Conservation (phyloP, 108 stramenopile genomes). For the Skeletonema menzelii region DNA sequence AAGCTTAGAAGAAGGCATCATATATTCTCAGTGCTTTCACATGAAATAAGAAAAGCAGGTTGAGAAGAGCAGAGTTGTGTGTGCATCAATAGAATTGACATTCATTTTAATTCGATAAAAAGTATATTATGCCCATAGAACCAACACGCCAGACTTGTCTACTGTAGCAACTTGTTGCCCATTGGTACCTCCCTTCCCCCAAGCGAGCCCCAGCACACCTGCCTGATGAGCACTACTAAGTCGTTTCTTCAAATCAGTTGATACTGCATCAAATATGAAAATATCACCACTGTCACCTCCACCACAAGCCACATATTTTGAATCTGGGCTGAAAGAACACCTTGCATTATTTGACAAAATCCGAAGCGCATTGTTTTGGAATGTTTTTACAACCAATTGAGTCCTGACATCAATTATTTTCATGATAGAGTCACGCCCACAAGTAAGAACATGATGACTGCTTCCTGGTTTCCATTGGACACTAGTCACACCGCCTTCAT, state of each 20-base stretch:
- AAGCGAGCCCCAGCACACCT: slow-evolving; percentile 72
- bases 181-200: slow-evolving; percentile 69
- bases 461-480: slow-evolving; percentile 73
- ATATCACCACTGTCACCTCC: slow-evolving; percentile 64
- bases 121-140: slow-evolving; percentile 76
- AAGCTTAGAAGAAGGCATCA: neutral
- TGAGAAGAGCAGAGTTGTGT: neutral
- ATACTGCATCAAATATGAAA: slow-evolving; percentile 69
- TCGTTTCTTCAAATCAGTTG: slow-evolving; percentile 42
- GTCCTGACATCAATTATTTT: slow-evolving; percentile 72
- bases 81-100: neutral
- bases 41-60: neutral
- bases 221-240: slow-evolving; percentile 49
- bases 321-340: slow-evolving; percentile 72
- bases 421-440: slow-evolving; percentile 72
- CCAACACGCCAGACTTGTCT: slow-evolving; percentile 70
- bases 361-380: slow-evolving; percentile 54
- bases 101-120: neutral
- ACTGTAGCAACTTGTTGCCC: slow-evolving; percentile 82
- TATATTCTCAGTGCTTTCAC: neutral
- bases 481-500: slow-evolving; percentile 74
- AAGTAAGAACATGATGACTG: slow-evolving; percentile 62
- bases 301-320: slow-evolving; percentile 58
- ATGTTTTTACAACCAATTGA: slow-evolving; percentile 43
- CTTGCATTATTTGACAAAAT: slow-evolving; percentile 46